A percentile compares a stretch with the other conserved stretches of the same genome.
phyloP scores from a whole-genome alignment of 2,329 filamentous ascomycete genomes.

The Aureobasidium melanogenum region DNA sequence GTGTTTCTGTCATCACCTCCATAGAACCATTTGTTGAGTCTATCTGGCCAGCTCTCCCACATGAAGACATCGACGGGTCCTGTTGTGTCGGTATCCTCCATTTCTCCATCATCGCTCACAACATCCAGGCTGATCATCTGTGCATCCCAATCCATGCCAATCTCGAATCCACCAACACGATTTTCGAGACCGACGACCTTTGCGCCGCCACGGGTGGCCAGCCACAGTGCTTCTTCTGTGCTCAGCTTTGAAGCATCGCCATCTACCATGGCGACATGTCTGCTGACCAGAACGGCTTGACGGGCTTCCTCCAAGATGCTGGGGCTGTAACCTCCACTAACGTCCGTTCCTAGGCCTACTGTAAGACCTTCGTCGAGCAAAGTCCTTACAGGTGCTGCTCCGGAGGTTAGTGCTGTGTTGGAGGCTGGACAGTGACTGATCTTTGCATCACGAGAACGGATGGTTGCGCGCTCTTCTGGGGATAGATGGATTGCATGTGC shows the following conservation, averaged over 20 bases:
- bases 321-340: constrained; percentile 77
- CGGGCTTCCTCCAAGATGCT: constrained; percentile 75
- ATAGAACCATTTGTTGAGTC: constrained; percentile 88
- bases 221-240: constrained; percentile 78
- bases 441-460: constrained; percentile 54
- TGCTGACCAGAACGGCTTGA: constrained; percentile 69
- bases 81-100: constrained; percentile 27
- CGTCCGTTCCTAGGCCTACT: constrained; percentile 83
- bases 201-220: constrained; percentile 84
- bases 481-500: constrained; percentile 77
- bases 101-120: constrained; percentile 25
- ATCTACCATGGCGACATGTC: constrained; percentile 55
- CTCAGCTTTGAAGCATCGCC: constrained; percentile 53
- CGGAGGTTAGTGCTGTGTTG: constrained; percentile 75
- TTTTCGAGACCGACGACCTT: constrained; percentile 65
- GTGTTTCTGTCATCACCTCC: constrained; percentile 91
- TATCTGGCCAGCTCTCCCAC: constrained; percentile 81
- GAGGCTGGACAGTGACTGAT: constrained; percentile 81
- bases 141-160: constrained; percentile 85
- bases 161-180: constrained; percentile 70
- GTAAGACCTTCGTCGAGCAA: constrained; percentile 66
- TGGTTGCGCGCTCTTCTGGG: constrained; percentile 55
- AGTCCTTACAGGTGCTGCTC: constrained; percentile 65
- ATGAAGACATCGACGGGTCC: constrained; percentile 83
- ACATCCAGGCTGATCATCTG: constrained; percentile 63